phyloP scores from a whole-genome alignment of 2,329 filamentous ascomycete genomes.

The Capronia coronata region DNA sequence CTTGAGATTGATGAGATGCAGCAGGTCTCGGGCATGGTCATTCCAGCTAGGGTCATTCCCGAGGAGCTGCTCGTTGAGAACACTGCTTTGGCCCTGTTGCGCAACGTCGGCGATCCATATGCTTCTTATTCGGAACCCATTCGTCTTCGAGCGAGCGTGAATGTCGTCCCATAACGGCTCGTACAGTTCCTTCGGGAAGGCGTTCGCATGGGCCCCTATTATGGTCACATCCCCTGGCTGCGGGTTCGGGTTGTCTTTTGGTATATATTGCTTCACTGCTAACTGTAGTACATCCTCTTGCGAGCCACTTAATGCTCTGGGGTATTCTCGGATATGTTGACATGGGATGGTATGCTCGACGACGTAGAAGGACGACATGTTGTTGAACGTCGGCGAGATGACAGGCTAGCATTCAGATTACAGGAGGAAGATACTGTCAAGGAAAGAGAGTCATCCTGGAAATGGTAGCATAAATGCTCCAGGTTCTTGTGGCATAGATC shows the following conservation, averaged over 20 bases:
- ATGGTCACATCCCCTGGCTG: slow-evolving; percentile 47
- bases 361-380: slow-evolving; percentile 37
- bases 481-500: too few relatives aligned
- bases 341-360: slow-evolving; percentile 45
- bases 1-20: slow-evolving; percentile 46
- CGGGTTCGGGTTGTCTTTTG: slow-evolving; percentile 40
- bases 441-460: neutral
- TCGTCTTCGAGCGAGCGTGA: slow-evolving; percentile 47
- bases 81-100: slow-evolving; percentile 67
- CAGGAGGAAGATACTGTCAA: neutral
- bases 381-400: slow-evolving; percentile 21
- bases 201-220: slow-evolving; percentile 51
- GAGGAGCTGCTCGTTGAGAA: slow-evolving; percentile 63
- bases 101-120: slow-evolving; percentile 79
- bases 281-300: slow-evolving; percentile 47
- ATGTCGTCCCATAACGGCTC: slow-evolving; percentile 81
- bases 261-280: slow-evolving; percentile 52
- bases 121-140: slow-evolving; percentile 57
- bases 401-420: too few relatives aligned
- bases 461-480: too few relatives aligned
- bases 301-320: slow-evolving; percentile 41
- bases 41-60: slow-evolving; percentile 76
- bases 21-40: slow-evolving; percentile 71
- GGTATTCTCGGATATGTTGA: slow-evolving; percentile 49
- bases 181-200: slow-evolving; percentile 60